Base-by-base conservation (phyloP, 306 rosid species). In the Quercus suber region DNA sequence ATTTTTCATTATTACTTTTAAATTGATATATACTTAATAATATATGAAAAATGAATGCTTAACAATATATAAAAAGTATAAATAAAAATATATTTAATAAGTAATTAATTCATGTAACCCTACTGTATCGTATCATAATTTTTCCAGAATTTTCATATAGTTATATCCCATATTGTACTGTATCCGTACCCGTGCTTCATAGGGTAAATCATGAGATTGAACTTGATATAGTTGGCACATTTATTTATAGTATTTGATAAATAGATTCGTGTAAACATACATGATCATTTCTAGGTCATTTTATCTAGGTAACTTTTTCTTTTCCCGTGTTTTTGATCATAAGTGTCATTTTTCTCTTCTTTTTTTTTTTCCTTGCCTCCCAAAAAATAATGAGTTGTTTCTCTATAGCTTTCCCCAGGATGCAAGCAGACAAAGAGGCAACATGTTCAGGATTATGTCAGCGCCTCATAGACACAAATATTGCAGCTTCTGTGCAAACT, bases 241-340 rank as follows among this genome's bases (percentile, higher is more conserved):
- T n/a, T 28, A 64, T 30, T 64, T 30, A 11, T 13, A 30, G 30
- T 64, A 18, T 49, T 49, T 49, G 1, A 49, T 49, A 12, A 49
- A 49, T 49, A 49, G 17, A 49, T 49, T 49, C 0, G 1, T 49
- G 17, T 3, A 49, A 49, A 49, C 53, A 49, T 12, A 56, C 74
- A 80, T 69, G 89, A 74, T 55, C 79, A 82, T 56, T 18, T 59
- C 43, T 59, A 28, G 82, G 79, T 30, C 64, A 41, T 70, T 51
- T 80, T 77, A 61, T 82, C 69, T 80, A 82, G 92, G 87, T 88
- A 84, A 70, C 23, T 52, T 74, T 73, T 74, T 73, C 30, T 37
- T 73, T 68, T 31, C 72, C 59, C 8, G 11, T 71, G 65, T 61
- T n/a, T 59, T 77, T 15, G 52, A 27, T 65, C n/a, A 75, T 82